Base-by-base conservation (phyloP, 495 filamentous ascomycete species). In the Bacidia gigantensis region DNA sequence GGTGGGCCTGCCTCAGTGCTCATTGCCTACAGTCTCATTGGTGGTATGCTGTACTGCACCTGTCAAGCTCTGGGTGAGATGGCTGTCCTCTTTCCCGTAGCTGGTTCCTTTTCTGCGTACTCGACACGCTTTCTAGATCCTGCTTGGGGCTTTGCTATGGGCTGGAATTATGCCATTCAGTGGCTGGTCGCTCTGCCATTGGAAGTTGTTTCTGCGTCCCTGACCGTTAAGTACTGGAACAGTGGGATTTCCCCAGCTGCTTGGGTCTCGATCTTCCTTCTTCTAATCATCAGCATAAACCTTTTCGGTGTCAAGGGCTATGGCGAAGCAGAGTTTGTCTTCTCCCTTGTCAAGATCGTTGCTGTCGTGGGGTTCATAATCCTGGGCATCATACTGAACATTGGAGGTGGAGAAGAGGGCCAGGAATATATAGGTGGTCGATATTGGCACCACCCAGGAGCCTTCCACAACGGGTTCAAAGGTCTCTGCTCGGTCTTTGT, bases 131-230 rank as follows among this genome's bases (percentile, higher is more conserved):
- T 96, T 60, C 62, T 96, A 10, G 89, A 96, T 60, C 89, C 89
- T 11, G 87, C 90, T 2, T 96, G 89, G 90, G 92, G 92, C 0
- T 96, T 96, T 60, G 89, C 92, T 43, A 94, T 95, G 87, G 92
- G 92, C 24, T 95, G 89, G 90, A 95, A 95, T 73, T 98, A 98
- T 64, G 88, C 86, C 2, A 60, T 98, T 60, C 89, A 96, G 71
- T 96, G 92, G 92, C 77, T 97, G 0, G 72, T 88, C 29, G 81
- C 89, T 1, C 67, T 98, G 11, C 92, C 92, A 0, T 71, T 95
- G 22, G 92, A 98, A 67, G 85, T 96, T 48, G 85, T 95, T 49
- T 82, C 92, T 2, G 90, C 89, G 10, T 84, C 88, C 21, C 82
- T 95, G 32, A 95, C 88, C 9, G 82, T 95, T 43, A 72, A 82